A percentile compares a stretch with the other conserved stretches of the same genome.
Conservation (phyloP, 2,329 filamentous ascomycete genomes). For the Thielaviopsis cerberus region DNA sequence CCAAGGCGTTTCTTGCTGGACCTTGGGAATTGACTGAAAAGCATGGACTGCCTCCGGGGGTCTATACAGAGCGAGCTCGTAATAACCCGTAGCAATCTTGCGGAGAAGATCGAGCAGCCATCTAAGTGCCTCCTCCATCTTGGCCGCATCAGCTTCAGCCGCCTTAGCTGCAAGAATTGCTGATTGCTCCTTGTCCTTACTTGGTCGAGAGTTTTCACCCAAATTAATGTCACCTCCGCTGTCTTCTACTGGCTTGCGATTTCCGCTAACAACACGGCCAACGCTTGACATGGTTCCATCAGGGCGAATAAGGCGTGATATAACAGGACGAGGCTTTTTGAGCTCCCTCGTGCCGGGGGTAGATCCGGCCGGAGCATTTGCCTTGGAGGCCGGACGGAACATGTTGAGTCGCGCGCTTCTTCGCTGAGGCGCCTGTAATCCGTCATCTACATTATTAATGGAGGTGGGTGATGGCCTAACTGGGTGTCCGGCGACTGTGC, state of each 20-base stretch:
- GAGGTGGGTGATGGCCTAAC: conserved; percentile 28
- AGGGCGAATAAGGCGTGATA: conserved; percentile 46
- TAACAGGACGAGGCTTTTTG: conserved; percentile 65
- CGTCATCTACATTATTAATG: conserved; percentile 34
- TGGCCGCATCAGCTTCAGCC: conserved; percentile 35
- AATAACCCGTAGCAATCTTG: conserved; percentile 66
- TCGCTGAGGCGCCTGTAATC: conserved; percentile 39
- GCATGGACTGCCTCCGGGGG: conserved; percentile 58
- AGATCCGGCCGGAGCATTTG: conserved; percentile 27
- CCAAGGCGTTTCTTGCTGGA: conserved; percentile 81
- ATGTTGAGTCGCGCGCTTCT: conserved; percentile 53
- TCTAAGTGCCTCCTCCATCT: conserved; percentile 56
- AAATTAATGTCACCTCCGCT: conserved; percentile 51
- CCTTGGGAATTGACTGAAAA: conserved; percentile 49
- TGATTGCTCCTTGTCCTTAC: conserved; percentile 7
- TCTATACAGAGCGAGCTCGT: conserved; percentile 59
- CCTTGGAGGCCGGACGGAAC: conserved; percentile 50
- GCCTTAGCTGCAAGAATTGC: conserved; percentile 17
- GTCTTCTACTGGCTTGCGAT: conserved; percentile 55
- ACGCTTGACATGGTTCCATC: conserved; percentile 50
- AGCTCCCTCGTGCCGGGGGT: conserved; percentile 40
- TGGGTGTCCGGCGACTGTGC: conserved; percentile 76
- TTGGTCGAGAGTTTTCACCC: conserved; percentile 33
- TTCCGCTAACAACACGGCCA: conserved; percentile 75
- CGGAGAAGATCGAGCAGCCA: conserved; percentile 65